Base-by-base conservation (phyloP, 345 rosid genomes). In the Acer saccharum region DNA sequence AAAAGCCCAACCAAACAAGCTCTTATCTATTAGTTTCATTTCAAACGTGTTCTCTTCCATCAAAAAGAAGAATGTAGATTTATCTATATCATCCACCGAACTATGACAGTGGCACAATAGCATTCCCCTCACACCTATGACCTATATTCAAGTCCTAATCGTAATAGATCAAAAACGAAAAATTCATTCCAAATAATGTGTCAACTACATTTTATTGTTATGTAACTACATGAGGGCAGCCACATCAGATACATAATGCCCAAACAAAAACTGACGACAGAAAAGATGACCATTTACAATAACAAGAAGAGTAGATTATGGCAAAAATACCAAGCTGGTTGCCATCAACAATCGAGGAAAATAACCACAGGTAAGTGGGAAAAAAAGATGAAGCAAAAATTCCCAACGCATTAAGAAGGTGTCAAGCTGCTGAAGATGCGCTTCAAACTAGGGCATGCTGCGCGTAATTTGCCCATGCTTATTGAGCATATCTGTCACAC, bases 371-470 rank as follows among this genome's bases (percentile, higher is more conserved):
- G 60, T n/a, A 18, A 18, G 50, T 52, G 11, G 9, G 32, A 27
- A 50, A 71, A 16, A 27, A 10, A 9, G 39, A n/a, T n/a, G n/a
- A 25, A 17, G 7, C 25, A 68, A 76, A 54, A 67, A 7, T 72
- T 66, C 18, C 6, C 21, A 70, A 43, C 44, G 16, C 48, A 57
- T 79, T 76, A 81, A 50, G 84, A 81, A 50, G 84, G 72, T 13
- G 78, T 75, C 75, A 79, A 74, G 89, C 92, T 89, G 81, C 90
- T 87, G 76, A 85, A 95, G 76, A 93, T 87, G 4, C 98, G 95
- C 90, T 93, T 95, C 89, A 95, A 79, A 86, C 97, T 93, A 3
- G 90, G 95, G 69, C 93, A 89, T 8, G 84, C 88, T 29, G 77
- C 58, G 8, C 98, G 93, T 72, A 93, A 82, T 79, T 79, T 86